phyloP scores from a whole-genome alignment of 331 rosid genomes.

The Prunus yedoensis region DNA sequence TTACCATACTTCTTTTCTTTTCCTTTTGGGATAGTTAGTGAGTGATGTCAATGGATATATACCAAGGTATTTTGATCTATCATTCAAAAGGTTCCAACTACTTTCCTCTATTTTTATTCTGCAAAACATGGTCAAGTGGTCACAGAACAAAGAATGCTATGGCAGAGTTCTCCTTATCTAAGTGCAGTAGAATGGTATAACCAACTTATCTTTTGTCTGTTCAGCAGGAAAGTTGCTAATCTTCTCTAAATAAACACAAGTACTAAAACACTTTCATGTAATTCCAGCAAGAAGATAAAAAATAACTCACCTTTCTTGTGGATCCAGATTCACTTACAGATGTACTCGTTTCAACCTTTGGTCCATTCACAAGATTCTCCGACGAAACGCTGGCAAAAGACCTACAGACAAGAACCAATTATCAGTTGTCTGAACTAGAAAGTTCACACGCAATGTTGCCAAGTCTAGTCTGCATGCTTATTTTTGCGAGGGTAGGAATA shows the following conservation, averaged over 20 bases:
- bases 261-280: neutral
- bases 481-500: slow-evolving; percentile 3
- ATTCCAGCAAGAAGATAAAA: neutral
- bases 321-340: slow-evolving; percentile 64
- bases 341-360: slow-evolving; percentile 41
- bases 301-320: slow-evolving; percentile 56
- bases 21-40: too few species aligned
- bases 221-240: neutral
- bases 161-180: neutral
- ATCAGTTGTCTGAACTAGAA: slow-evolving; percentile 6
- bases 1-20: too few species aligned
- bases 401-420: slow-evolving; percentile 40
- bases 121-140: neutral
- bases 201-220: neutral
- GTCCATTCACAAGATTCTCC: slow-evolving; percentile 55
- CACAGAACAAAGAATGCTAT: neutral
- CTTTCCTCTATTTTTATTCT: neutral
- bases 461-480: neutral
- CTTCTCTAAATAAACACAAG: neutral
- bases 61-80: neutral
- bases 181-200: neutral
- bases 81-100: neutral
- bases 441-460: neutral
- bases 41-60: neutral
- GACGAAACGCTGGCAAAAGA: slow-evolving; percentile 57